Percentiles rank a stretch among this genome's conserved stretches.
Evolutionary conservation across 2,329 filamentous ascomycete genomes (phyloP).

Genomic region (Chaetomiaceae sp.): DNA sequence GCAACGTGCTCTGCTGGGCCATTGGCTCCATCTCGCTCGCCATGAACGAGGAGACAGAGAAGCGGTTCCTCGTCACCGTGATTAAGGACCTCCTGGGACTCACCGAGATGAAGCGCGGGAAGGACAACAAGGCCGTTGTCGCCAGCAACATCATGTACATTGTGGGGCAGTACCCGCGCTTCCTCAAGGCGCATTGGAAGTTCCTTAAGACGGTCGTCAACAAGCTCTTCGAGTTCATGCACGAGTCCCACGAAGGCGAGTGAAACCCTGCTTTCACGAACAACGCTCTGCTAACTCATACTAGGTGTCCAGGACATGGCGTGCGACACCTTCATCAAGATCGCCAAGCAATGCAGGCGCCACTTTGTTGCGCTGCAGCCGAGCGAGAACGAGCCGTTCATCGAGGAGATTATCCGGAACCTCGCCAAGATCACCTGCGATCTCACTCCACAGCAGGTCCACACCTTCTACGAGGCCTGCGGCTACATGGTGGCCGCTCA

Average conservation of each 20-base stretch:
- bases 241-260: conserved; percentile 93
- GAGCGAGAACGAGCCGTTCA: conserved; percentile 91
- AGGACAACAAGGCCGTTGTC: conserved; percentile 98
- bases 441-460: conserved; percentile 91
- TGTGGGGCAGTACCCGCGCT: conserved; percentile 95
- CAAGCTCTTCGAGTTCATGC: conserved; percentile 99
- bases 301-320: conserved; percentile 97
- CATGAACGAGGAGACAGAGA: conserved; percentile 99
- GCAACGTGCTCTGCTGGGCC: conserved; percentile 98
- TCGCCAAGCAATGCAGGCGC: conserved; percentile 93
- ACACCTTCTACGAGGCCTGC: conserved; percentile 98
- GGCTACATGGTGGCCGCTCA: conserved; percentile 99
- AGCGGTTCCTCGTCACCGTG: conserved; percentile 95
- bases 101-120: conserved; percentile 98
- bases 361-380: conserved; percentile 96
- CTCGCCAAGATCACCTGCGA: conserved; percentile 96
- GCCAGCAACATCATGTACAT: conserved; percentile 99
- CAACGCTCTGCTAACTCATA: conserved; percentile 16
- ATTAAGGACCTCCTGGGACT: conserved; percentile 96
- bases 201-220: conserved; percentile 99
- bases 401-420: conserved; percentile 95
- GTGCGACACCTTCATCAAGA: conserved; percentile 99
- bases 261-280: conserved; percentile 4
- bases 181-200: conserved; percentile 99
- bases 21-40: conserved; percentile 97